Base-by-base conservation (phyloP, 495 filamentous ascomycete genomes). In the Podospora fimiseda region DNA sequence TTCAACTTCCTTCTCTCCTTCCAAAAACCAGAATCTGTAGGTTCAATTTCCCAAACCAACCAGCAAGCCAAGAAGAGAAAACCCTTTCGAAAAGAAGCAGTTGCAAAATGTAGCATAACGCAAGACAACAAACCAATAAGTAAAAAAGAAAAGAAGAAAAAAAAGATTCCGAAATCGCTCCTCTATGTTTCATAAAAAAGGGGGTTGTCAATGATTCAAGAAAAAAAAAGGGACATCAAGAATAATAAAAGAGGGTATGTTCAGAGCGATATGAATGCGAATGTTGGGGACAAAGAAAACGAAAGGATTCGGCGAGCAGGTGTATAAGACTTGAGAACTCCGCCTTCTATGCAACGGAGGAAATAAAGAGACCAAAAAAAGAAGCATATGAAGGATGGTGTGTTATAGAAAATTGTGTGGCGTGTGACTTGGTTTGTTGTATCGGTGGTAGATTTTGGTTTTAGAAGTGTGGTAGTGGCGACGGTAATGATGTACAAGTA, bases 221-320 rank as follows among this genome's bases (percentile, higher is more conserved):
- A 24, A 39, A 9, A 39, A 19, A 20, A 18, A 48, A 33, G 50
- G 22, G 44, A 21, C 14, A 42, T 18, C 14, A 43, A 23, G 23
- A 36, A 22, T 13, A 43, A 23, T 36, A 41, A 24, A 48, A 11
- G 1, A 48, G 50, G 13, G 50, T 44, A 44, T 44, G 42, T n/a
- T n/a, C n/a, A 44, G 42, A n/a, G 9, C 19, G 22, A 13, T n/a
- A n/a, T 13, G 18, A 19, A 44, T 22, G 42, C 22, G 27, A 33
- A 22, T 44, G 42, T 14, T 44, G 18, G 20, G 3, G 15, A 43
- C 14, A 44, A 20, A 44, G 2, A 0, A 16, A 23, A 44, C 7
- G 42, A 44, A 44, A 23, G 5, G 13, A 24, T 22, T n/a, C n/a
- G n/a, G n/a, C n/a, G n/a, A n/a, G n/a, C n/a, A n/a, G 27, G 27